A percentile compares a stretch with the other conserved stretches of the same genome.
Evolutionary conservation across 2,329 filamentous ascomycete genomes (phyloP).

Genomic region (Penicillium glabrum): DNA sequence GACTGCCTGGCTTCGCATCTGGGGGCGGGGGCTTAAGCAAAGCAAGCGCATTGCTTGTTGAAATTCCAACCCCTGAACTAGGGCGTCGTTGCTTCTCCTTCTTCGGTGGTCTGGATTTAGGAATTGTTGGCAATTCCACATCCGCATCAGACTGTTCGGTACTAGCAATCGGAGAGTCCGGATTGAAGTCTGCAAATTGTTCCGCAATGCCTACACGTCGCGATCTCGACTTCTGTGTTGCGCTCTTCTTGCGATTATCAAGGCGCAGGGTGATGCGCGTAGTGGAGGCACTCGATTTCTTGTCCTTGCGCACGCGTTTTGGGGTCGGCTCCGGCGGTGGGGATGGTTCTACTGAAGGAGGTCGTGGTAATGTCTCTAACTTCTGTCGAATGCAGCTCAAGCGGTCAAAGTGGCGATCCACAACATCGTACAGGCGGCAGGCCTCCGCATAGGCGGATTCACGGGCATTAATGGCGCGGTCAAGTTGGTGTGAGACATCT

Average conservation of each 20-base stretch:
- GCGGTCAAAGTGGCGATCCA: conserved; percentile 58
- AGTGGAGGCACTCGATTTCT: conserved; percentile 39
- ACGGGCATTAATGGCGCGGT: conserved; percentile 55
- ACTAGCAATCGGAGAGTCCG: conserved; percentile 47
- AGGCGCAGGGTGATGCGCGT: conserved; percentile 45
- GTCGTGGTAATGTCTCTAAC: conserved; percentile 61
- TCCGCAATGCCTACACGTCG: conserved; percentile 37
- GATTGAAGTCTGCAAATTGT: conserved; percentile 40
- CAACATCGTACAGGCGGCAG: conserved; percentile 56
- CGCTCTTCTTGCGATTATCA: conserved; percentile 27
- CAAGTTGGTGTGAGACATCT: conserved; percentile 57
- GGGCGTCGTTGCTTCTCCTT: conserved; percentile 42
- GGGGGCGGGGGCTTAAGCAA: conserved; percentile 59
- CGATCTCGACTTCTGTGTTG: conserved; percentile 36
- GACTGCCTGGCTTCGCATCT: conserved; percentile 60
- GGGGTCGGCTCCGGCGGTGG: conserved; percentile 40
- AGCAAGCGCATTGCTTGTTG: conserved; percentile 62
- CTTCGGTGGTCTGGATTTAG: conserved; percentile 32
- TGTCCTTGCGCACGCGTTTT: conserved; percentile 42
- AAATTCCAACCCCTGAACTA: conserved; percentile 37
- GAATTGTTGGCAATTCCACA: conserved; percentile 19
- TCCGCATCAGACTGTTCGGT: conserved; percentile 48
- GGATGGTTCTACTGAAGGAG: conserved; percentile 61
- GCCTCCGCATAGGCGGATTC: conserved; percentile 59
- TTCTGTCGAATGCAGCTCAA: conserved; percentile 61